Base-by-base conservation (phyloP, 768 basidiomycete species). In the Filobasidium wieringae region DNA sequence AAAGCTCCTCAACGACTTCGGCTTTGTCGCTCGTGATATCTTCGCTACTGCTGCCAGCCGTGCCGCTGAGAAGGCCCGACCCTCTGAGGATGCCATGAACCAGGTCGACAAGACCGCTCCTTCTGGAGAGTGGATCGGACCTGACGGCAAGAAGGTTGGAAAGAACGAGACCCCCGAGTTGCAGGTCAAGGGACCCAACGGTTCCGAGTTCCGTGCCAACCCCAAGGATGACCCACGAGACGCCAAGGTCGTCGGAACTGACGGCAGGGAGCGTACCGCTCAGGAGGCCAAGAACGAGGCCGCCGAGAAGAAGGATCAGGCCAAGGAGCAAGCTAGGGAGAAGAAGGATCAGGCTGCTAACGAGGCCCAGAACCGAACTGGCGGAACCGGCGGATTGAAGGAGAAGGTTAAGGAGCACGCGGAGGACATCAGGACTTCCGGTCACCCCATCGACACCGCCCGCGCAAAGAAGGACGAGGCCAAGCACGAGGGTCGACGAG, bases 1-100 rank as follows among this genome's bases (percentile, higher is more conserved):
- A 66, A 93, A 95, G 72, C 82, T 95, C 29, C 74, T 92, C 53
- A 68, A 67, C 45, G 76, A 77, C 62, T 54, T 76, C 52, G 73
- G 74, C 30, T 62, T 75, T 53, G 68, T 77, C 59, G 75, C 74
- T 62, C 84, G 88, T 39, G 89, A 93, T 71, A 78, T 95, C 54
- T 82, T 93, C 61, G 82, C 87, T 4, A 84, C 80, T 36, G 80
- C 80, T 19, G 84, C 86, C 0, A 72, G 78, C 64, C 86, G 88
- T 68, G 84, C 80, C 12, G 86, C 87, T 7, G 80, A 81, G 31
- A 72, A 71, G 52, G 76, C 90, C 31, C 82, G 84, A 2, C 93
- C 93, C 0, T 66, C 75, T 50, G 71, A 82, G 22, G 83, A 86
- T 41, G 73, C 69, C 0, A 79, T 95, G 36, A 72, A 77, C n/a